Base-by-base conservation (phyloP, 768 basidiomycete genomes). In the Pisolithus orientalis region DNA sequence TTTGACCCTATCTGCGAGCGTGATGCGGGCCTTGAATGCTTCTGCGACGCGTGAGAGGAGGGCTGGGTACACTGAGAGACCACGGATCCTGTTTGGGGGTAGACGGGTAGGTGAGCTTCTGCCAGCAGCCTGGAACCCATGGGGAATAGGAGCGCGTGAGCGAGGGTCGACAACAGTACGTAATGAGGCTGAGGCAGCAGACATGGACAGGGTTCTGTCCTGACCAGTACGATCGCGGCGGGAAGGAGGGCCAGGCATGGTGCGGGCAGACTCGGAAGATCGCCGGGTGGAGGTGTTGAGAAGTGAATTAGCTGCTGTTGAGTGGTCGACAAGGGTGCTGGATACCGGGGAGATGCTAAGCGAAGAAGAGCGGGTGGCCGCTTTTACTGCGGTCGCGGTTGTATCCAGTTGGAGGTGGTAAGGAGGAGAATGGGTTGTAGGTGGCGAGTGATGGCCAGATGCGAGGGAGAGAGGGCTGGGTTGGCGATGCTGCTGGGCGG, bases 41-140 rank as follows among this genome's bases (percentile, higher is more conserved):
- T 92, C 90, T 2, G 94, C 94, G 10, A 99, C 94, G 53, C 87
- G 86, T 21, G 94, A 97, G 6, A 98, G 80, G 24, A 98, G 75
- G 1, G 96, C 96, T n/a, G 96, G 94, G 72, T 97, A 96, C 49
- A 97, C 85, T 40, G 87, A 75, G 27, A 90, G 90, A 34, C 83
- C 76, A 61, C 84, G 82, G 27, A 44, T 28, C 40, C 76, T 79
- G 25, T 74, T 62, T 40, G 64, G 21, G 21, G 21, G 53, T 44
- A 59, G 70, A 52, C 66, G 74, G 59, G 71, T 63, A 49, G 71
- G 69, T 21, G 71, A 71, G 50, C 66, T 65, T 52, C 67, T 59
- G 14, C 73, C 75, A 47, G 46, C 46, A 5, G 17, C 16, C 7
- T 29, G 46, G 17, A 37, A 47, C 16, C 17, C 75, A 76, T 14